Base-by-base conservation (phyloP, 345 rosid species). In the Aethionema arabicum region DNA sequence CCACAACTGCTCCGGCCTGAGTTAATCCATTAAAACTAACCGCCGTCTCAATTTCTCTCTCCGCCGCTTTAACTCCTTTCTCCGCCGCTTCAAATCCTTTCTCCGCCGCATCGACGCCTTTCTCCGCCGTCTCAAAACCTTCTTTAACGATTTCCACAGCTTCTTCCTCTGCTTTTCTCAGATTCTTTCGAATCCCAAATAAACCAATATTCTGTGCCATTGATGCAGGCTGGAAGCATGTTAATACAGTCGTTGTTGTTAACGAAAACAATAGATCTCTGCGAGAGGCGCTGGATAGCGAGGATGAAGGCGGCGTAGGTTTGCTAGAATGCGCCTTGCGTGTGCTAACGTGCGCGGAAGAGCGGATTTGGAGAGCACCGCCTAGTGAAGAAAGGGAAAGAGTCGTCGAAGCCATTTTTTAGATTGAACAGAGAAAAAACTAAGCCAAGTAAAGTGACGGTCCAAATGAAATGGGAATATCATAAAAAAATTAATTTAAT, bases 1-100 rank as follows among this genome's bases (percentile, higher is more conserved):
- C 92, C 4, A 75, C 87, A 65, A 86, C 96, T 0, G 54, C 80
- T 15, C 88, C 92, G 0, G 98, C 96, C 80, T 88, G 98, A 8
- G 90, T 86, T 54, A 84, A n/a, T 11, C 79, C 90, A 5, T 81
- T 84, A 11, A 83, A 85, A 65, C 83, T 72, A 66, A 76, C 76
- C 2, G 76, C 88, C 48, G 78, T 56, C 62, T 67, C 84, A 0
- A 88, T 48, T 11, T 64, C 80, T 60, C 27, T 76, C 78, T 85
- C 95, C 5, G 79, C 87, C 68, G 74, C 39, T 67, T 74, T 74
- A 36, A 90, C 60, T 15, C 83, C 87, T 61, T 11, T 79, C 81
- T 90, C 97, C 29, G 79, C 90, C 51, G 85, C 67, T 59, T 77
- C 73, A 14, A 86, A 35, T 69, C 70, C 86, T 67, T 11, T 66